Percentiles rank a stretch among this genome's conserved stretches.
Conservation (phyloP, 75 land plant species). For the Cunninghamia lanceolata region DNA sequence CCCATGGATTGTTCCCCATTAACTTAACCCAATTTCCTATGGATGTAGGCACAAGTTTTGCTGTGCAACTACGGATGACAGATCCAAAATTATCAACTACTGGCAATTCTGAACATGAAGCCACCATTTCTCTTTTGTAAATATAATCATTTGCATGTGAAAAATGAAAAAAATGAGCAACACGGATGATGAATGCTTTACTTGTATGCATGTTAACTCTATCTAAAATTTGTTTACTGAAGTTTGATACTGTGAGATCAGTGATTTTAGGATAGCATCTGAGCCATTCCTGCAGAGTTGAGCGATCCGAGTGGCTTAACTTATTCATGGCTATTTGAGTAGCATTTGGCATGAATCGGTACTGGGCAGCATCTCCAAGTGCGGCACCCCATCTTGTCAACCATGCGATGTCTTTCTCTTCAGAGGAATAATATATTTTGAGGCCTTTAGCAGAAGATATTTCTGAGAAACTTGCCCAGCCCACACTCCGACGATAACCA, state of each 20-base stretch:
- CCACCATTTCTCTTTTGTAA: neutral
- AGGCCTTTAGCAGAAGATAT: no score
- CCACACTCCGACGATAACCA: constrained; percentile 7
- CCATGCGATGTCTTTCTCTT: constrained; percentile 22
- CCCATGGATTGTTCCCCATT: constrained; percentile 40
- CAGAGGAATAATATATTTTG: constrained; percentile 11
- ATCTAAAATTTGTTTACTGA: no score
- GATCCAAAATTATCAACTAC: constrained; percentile 25
- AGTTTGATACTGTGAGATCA: no score
- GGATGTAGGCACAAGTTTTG: constrained; percentile 32
- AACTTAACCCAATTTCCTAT: constrained; percentile 36
- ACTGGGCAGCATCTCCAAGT: constrained; percentile 7
- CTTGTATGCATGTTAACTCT: no score
- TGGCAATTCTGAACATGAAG: constrained; percentile 21
- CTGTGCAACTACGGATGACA: neutral
- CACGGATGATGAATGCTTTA: constrained; percentile 12
- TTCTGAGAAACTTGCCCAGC: constrained; percentile 21
- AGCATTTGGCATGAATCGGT: constrained; percentile 23
- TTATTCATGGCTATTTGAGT: no score
- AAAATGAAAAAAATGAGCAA: constrained; percentile 34
- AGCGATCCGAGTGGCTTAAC: no score
- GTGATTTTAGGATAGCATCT: no score
- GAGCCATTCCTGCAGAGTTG: no score
- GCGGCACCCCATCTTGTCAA: no score
- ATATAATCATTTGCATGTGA: constrained; percentile 11